These are phyloP conservation scores for Mallotus japonicus DNA, from an alignment of 441 rosid genomes.

Conservation along the genomic window DNA sequence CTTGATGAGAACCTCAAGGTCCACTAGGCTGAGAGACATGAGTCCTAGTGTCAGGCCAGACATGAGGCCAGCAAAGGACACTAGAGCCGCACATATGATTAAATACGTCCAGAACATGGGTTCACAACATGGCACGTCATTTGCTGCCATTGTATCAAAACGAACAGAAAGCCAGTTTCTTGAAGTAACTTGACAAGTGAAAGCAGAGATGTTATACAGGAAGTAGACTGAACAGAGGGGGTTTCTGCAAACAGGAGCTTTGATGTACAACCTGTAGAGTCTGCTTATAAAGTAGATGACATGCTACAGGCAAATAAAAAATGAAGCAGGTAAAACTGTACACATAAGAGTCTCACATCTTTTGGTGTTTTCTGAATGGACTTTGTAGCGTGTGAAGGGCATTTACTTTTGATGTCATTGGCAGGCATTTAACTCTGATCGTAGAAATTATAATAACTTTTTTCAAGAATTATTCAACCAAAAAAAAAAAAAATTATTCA, in stretches of 20 bases:
- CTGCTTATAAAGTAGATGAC: background rate
- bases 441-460: no score
- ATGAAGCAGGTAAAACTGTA: slow-evolving; percentile 33
- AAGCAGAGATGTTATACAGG: background rate
- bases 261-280: background rate
- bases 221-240: no score
- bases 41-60: slow-evolving; percentile 90
- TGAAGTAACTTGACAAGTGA: background rate
- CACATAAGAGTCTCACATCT: background rate
- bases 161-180: no score
- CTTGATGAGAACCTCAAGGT: slow-evolving; percentile 71
- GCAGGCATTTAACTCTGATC: no score
- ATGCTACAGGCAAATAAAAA: background rate
- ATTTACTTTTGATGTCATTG: background rate
- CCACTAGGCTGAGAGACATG: slow-evolving; percentile 82
- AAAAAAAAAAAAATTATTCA: no score
- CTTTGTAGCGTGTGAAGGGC: slow-evolving; percentile 6
- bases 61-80: slow-evolving; percentile 75
- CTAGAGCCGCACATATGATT: slow-evolving; percentile 49
- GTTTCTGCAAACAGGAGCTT: no score
- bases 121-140: slow-evolving; percentile 82
- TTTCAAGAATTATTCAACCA: no score
- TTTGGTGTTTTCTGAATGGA: slow-evolving; percentile 19
- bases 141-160: slow-evolving; percentile 55
- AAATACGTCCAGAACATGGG: slow-evolving; percentile 80